These are phyloP conservation scores for Malus orientalis DNA, from an alignment of 306 rosid genomes.

Conservation along the genomic window DNA sequence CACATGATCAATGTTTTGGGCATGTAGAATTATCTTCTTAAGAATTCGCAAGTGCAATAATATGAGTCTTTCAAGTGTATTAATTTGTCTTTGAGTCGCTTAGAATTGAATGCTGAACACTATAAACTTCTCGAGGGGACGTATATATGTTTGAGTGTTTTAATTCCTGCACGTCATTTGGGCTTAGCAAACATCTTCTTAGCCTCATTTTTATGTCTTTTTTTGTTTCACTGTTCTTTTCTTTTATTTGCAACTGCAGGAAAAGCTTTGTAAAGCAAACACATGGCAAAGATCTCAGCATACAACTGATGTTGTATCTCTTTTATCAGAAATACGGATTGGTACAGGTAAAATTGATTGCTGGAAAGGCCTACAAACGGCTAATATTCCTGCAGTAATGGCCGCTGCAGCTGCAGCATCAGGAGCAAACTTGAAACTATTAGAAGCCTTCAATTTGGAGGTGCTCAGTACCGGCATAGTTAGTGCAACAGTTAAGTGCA, in stretches of 20 bases:
- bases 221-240: slow-evolving; percentile 9
- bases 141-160: neutral
- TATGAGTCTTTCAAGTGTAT: neutral
- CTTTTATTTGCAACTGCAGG: slow-evolving; percentile 44
- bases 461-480: slow-evolving; percentile 88
- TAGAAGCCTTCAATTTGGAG: slow-evolving; percentile 90
- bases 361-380: slow-evolving; percentile 79
- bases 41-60: neutral
- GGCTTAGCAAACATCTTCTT: neutral
- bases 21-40: neutral
- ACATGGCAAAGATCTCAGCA: slow-evolving; percentile 93
- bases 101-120: neutral
- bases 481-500: slow-evolving; percentile 88
- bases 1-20: neutral
- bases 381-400: slow-evolving; percentile 90
- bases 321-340: slow-evolving; percentile 84
- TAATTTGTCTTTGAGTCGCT: neutral
- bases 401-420: slow-evolving; percentile 98
- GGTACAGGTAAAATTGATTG: slow-evolving; percentile 84
- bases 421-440: slow-evolving; percentile 76
- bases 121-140: neutral
- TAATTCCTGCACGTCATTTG: neutral
- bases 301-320: slow-evolving; percentile 85
- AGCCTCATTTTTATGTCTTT: neutral
- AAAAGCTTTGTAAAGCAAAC: slow-evolving; percentile 87